phyloP scores from a whole-genome alignment of 1,284 basidiomycete species.

The Erythrobasidium hasegawianum region DNA sequence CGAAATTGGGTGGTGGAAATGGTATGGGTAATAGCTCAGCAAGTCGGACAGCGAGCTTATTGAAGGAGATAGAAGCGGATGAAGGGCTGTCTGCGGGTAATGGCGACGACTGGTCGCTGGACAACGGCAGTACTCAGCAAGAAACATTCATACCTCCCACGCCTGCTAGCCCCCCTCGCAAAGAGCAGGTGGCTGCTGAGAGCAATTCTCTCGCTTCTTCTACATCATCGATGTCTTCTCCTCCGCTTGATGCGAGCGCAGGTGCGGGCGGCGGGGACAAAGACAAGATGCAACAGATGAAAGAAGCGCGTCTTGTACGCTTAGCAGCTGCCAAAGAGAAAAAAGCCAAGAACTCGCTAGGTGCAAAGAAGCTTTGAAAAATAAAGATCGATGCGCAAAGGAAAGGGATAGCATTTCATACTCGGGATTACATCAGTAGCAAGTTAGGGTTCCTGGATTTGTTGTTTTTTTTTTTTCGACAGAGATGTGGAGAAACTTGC shows the following conservation, averaged over 20 bases:
- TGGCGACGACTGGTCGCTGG: constrained; percentile 25
- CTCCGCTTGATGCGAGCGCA: not conserved
- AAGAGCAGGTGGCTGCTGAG: too few relatives aligned
- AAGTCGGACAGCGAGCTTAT: not conserved
- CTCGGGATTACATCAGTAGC: not conserved
- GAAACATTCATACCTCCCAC: not conserved
- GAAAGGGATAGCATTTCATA: not conserved
- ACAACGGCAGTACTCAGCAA: not conserved
- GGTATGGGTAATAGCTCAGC: not conserved
- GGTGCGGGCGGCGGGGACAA: constrained; percentile 6
- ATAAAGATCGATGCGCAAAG: too few relatives aligned
- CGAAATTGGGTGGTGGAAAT: not conserved
- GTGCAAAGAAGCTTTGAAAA: constrained; percentile 26
- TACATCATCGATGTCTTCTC: not conserved
- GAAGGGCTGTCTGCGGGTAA: constrained; percentile 15
- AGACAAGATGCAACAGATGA: constrained; percentile 34
- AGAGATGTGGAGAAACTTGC: too few relatives aligned
- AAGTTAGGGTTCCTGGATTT: too few relatives aligned
- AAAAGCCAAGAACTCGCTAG: constrained; percentile 4
- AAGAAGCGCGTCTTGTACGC: constrained; percentile 31
- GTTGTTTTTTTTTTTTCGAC: too few relatives aligned
- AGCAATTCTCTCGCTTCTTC: too few relatives aligned
- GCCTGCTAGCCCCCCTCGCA: not conserved
- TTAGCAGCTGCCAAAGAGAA: constrained; percentile 32
- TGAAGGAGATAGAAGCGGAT: constrained; percentile 22